Evolutionary conservation across 2,329 filamentous ascomycete genomes (phyloP), one percentile per base, ranked within the genome.

Genomic region (Apiospora sp.): DNA sequence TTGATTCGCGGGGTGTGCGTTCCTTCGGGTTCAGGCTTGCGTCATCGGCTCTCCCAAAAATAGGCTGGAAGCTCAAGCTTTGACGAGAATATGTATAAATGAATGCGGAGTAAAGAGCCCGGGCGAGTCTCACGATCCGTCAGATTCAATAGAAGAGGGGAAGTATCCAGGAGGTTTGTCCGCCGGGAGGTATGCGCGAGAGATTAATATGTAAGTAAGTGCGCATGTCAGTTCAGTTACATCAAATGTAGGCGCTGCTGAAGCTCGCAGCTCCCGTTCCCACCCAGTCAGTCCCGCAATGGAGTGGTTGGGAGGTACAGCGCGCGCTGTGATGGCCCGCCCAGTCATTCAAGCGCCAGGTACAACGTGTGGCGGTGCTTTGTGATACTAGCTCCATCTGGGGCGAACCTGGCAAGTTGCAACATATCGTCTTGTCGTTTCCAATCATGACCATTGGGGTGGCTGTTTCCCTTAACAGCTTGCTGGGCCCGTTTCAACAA

Each of bases 1-100:
- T 4, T 41, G 58, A 64, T 64, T 64, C 58, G 58, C 58, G 58
- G 58, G 58, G 58, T 41, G 58, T 64, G 58, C 67, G 67, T 48
- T 68, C 44, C 67, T 68, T 44, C 43, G 14, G 67, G 67, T 46
- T 68, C 41, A 68, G 16, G 67, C 43, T 68, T 68, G 67, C 67
- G 67, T 68, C 67, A 68, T 68, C 67, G 44, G 67, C 67, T 46
- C 67, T 46, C 41, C 43, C 14, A 27, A n/a, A n/a, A 68, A 46
- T 30, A 48, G 41, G 67, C 7, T 13, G 34, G 30, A 64, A 41
- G 58, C 34, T 64, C 34, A 41, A 64, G 58, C 58, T 64, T 24
- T 64, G 2, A n/a, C 30, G 13, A 37, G 34, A 41, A 64, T 41
- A 5, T 41, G 14, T 22, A 64, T 41, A 41, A 41, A 41, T n/a